phyloP scores from a whole-genome alignment of 441 rosid genomes.

The Daphne laureola region DNA sequence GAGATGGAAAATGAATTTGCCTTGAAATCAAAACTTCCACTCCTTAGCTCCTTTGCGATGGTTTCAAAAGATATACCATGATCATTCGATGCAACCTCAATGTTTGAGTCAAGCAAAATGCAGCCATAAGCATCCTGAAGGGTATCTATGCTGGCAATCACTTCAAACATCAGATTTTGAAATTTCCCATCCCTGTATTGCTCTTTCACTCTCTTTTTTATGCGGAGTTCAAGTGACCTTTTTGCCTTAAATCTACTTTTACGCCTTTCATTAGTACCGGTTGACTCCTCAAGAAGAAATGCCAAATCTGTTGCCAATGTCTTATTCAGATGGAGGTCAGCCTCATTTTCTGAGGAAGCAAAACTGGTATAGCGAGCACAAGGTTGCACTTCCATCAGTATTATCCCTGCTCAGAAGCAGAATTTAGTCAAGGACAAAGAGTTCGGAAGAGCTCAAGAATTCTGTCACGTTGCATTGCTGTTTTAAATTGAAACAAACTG shows the following conservation, averaged over 20 bases:
- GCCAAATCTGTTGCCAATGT: constrained; percentile 62
- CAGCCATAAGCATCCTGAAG: constrained; percentile 68
- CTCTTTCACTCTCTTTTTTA: constrained; percentile 82
- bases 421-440: too few species aligned
- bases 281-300: constrained; percentile 51
- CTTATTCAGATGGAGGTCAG: constrained; percentile 20
- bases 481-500: too few species aligned
- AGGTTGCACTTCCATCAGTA: constrained; percentile 11
- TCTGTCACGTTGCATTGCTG: too few species aligned
- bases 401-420: constrained; percentile 14
- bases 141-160: constrained; percentile 60
- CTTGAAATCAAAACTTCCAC: constrained; percentile 48
- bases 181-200: constrained; percentile 60
- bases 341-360: constrained; percentile 19
- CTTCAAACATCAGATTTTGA: constrained; percentile 39
- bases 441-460: too few species aligned
- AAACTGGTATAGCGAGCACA: constrained; percentile 23
- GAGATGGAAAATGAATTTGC: constrained; percentile 47
- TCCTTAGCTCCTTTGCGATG: constrained; percentile 51
- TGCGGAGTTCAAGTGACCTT: constrained; percentile 49
- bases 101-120: constrained; percentile 59
- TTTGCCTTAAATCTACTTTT: constrained; percentile 65
- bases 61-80: constrained; percentile 34
- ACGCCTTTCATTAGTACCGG: constrained; percentile 28
- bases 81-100: constrained; percentile 24